These are phyloP conservation scores for Thermomucor indicae-seudaticae DNA, from an alignment of 371 early-diverging fungal species.

Conservation along the genomic window DNA sequence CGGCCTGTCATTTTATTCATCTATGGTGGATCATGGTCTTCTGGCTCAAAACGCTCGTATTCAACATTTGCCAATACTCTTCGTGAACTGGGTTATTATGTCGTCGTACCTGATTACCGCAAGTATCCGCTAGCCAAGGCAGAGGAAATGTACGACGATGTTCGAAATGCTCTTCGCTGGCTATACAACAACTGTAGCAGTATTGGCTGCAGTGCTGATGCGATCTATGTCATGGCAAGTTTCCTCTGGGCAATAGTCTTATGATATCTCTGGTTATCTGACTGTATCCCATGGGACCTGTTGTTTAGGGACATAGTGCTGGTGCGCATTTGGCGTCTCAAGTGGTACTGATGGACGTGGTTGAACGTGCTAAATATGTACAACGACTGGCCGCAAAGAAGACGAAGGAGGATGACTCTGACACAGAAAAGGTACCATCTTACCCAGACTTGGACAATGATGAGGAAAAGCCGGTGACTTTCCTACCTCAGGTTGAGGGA, in stretches of 20 bases:
- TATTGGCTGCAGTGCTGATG: slow-evolving; percentile 45
- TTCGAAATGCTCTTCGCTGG: slow-evolving; percentile 64
- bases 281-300: background rate
- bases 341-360: slow-evolving; percentile 33
- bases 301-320: slow-evolving; percentile 49
- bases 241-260: no score
- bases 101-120: slow-evolving; percentile 72
- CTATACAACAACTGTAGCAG: slow-evolving; percentile 39
- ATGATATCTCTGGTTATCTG: background rate
- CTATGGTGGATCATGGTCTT: slow-evolving; percentile 73
- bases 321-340: slow-evolving; percentile 47
- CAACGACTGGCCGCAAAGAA: background rate
- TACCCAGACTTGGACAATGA: background rate
- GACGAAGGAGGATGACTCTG: background rate
- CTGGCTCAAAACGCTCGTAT: slow-evolving; percentile 59
- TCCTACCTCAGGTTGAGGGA: slow-evolving; percentile 51
- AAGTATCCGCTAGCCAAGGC: slow-evolving; percentile 61
- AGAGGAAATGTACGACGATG: slow-evolving; percentile 60
- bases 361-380: slow-evolving; percentile 24
- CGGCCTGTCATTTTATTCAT: slow-evolving; percentile 75
- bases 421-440: background rate
- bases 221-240: slow-evolving; percentile 58
- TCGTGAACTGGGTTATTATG: slow-evolving; percentile 62
- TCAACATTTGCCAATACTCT: slow-evolving; percentile 61
- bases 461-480: slow-evolving; percentile 10